A percentile compares a stretch with the other conserved stretches of the same genome.
phyloP scores from a whole-genome alignment of 139 green algal species.

The Chlamydomonas sphaeroides region DNA sequence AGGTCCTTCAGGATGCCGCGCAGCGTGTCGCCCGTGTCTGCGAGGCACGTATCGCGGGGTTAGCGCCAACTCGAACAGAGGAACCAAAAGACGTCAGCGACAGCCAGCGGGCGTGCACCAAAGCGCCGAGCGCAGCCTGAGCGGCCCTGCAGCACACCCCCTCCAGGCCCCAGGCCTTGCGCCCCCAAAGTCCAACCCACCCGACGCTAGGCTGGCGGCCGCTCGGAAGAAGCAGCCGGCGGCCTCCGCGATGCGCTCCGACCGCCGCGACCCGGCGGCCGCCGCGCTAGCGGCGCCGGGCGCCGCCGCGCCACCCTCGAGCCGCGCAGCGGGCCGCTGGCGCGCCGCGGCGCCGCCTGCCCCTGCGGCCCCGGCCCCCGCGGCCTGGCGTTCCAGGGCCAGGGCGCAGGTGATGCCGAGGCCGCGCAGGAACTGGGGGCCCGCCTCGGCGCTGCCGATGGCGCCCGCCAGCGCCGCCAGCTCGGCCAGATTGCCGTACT shows the following conservation, averaged over 20 bases:
- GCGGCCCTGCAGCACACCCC: too few species aligned
- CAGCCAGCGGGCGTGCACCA: too few species aligned
- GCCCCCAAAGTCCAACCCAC: too few species aligned
- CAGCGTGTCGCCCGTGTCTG: constrained; percentile 31
- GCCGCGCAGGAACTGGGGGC: constrained; percentile 55
- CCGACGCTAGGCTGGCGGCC: constrained; percentile 45
- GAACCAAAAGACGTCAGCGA: too few species aligned
- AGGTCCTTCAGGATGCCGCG: constrained; percentile 34
- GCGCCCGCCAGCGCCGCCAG: constrained; percentile 46
- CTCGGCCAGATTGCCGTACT: constrained; percentile 45
- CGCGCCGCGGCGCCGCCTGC: too few species aligned
- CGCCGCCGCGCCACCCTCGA: too few species aligned
- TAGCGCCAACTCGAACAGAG: too few species aligned
- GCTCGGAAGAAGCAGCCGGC: constrained; percentile 63
- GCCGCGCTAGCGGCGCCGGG: neutral
- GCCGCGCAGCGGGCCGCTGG: too few species aligned
- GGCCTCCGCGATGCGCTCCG: constrained; percentile 48
- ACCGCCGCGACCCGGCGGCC: neutral
- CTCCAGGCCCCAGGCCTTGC: too few species aligned
- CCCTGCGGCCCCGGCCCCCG: neutral
- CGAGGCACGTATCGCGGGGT: too few species aligned
- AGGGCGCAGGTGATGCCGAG: constrained; percentile 50
- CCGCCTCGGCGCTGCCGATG: constrained; percentile 32
- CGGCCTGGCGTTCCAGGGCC: constrained; percentile 24
- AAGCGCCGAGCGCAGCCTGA: too few species aligned